Conservation (phyloP, 2,329 filamentous ascomycete species). For the Aspergillus fumigatus region DNA sequence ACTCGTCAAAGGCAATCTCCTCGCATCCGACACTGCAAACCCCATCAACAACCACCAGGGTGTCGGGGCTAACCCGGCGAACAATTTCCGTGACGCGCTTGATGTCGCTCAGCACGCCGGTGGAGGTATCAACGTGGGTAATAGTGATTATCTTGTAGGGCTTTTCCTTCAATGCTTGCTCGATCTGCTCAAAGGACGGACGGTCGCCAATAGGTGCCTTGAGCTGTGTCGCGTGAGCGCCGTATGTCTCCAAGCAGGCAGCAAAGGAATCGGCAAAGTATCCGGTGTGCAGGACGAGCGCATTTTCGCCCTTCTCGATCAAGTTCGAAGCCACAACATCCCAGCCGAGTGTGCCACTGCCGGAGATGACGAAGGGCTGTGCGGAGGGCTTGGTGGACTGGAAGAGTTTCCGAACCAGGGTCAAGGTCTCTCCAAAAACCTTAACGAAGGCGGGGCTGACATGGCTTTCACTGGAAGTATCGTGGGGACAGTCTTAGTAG, state of each 20-base stretch:
- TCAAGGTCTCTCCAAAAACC: constrained; percentile 83
- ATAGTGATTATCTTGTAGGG: constrained; percentile 92
- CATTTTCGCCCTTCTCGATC: constrained; percentile 82
- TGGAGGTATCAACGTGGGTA: constrained; percentile 96
- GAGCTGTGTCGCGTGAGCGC: constrained; percentile 82
- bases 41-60: constrained; percentile 86
- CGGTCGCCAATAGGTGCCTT: constrained; percentile 84
- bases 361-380: constrained; percentile 90
- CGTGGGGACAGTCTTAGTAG: not conserved
- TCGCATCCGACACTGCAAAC: constrained; percentile 96
- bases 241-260: constrained; percentile 87
- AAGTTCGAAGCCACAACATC: constrained; percentile 94
- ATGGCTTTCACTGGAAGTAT: constrained; percentile 72
- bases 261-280: constrained; percentile 97
- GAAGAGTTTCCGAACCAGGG: constrained; percentile 88
- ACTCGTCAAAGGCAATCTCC: constrained; percentile 93
- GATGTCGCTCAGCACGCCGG: constrained; percentile 88
- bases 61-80: constrained; percentile 81
- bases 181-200: constrained; percentile 80
- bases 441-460: constrained; percentile 85
- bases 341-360: constrained; percentile 94
- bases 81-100: constrained; percentile 79
- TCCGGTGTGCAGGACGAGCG: constrained; percentile 87
- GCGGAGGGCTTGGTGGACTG: constrained; percentile 76
- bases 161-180: constrained; percentile 82